Conservation (phyloP, 345 rosid genomes). For the Eucalyptus tenuipes region DNA sequence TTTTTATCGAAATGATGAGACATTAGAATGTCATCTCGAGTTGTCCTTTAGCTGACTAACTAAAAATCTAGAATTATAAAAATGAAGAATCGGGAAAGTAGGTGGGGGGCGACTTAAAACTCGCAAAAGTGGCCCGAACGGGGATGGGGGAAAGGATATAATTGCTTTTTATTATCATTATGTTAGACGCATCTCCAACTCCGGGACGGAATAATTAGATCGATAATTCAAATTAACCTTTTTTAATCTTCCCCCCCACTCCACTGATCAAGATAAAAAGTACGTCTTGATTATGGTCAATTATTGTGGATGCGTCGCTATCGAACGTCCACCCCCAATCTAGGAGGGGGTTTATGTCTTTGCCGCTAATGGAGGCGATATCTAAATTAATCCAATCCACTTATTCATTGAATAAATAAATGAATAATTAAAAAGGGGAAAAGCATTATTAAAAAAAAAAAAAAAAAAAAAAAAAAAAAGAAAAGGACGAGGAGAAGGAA, state of each 20-base stretch:
- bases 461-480: fast-evolving
- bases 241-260: background rate
- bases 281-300: background rate
- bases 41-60: background rate
- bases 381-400: background rate
- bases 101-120: background rate
- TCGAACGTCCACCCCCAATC: background rate
- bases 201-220: background rate
- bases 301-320: background rate
- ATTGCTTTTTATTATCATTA: background rate
- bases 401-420: background rate
- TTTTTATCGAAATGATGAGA: background rate
- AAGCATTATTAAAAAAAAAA: fast-evolving
- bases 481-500: background rate
- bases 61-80: background rate
- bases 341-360: background rate
- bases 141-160: background rate
- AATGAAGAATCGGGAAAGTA: background rate
- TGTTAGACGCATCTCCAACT: background rate
- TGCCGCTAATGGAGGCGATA: background rate
- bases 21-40: background rate
- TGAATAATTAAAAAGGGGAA: background rate
- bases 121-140: background rate
- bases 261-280: background rate
- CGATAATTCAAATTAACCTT: background rate